Evolutionary conservation across 108 stramenopile species (phyloP), one percentile per base, ranked within the genome.

Genomic region (Cyclostephanos invisitatus): DNA sequence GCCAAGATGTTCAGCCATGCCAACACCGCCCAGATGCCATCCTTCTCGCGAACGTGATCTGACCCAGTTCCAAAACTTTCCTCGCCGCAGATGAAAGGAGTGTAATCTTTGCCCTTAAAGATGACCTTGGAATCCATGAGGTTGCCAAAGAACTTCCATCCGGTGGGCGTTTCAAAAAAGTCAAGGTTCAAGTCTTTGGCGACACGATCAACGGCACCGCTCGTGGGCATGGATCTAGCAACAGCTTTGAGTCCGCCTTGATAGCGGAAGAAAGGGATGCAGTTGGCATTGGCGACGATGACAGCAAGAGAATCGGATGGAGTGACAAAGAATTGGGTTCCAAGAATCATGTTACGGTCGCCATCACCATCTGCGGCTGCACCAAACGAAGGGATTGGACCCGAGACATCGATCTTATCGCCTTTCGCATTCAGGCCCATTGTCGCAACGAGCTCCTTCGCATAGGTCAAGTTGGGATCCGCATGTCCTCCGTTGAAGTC

Each of bases 61-160:
- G 93, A 95, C 46, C 99, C 99, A 44, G 98, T 99, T 54, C 99
- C 99, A 74, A 99, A 99, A 73, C 91, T 92, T 76, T 99, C 99
- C 77, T 99, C 99, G 35, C 99, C 99, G 79, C 99, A 99, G 74
- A 99, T 91, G 76, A 99, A 96, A n/a, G 99, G 99, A 58, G 96
- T 95, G 85, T 96, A 98, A 78, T 99, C 94, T 59, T 81, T 83
- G 21, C 90, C 94, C 28, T 85, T 87, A 75, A 85, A 96, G 50
- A 96, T 80, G 20, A 72, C 93, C 82, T 97, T 96, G 74, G 96
- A 96, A 80, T 98, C 98, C 99, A 99, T 99, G 63, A 98, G 82
- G 87, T 99, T 99, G 66, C 98, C 98, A 64, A 99, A 99, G 84
- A 96, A 99, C 84, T 99, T 99, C 99, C 99, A 99, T 57, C 99